Evolutionary conservation across 1,284 basidiomycete genomes (phyloP), one percentile per base, ranked within the genome.

Genomic region (Moesziomyces sp.): DNA sequence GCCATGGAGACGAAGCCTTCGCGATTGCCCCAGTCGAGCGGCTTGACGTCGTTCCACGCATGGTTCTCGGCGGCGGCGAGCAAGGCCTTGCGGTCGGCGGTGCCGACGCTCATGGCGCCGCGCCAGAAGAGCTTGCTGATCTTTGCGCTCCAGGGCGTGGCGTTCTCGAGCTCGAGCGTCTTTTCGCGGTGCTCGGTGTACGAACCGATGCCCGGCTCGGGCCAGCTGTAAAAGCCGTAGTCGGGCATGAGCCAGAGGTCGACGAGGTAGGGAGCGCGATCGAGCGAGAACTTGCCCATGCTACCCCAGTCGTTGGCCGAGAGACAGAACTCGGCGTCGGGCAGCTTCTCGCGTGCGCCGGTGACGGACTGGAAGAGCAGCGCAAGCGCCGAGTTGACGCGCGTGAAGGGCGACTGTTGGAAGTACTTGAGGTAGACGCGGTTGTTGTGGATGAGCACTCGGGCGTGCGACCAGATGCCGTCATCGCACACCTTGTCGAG

Each of bases 191-290:
- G 62, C 44, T 82, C 74, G 9, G 74, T 61, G 40, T 82, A 82
- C n/a, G 62, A 61, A 18, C 80, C 80, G 13, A 81, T 75, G 40
- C 77, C 76, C n/a, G 66, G 75, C 40, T 82, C 81, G 7, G 80
- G 80, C 81, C 81, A 83, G 16, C 57, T 57, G 52, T 66, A 81
- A 48, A 72, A 83, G 3, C 76, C 80, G 46, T 81, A 83, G 52
- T 83, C 82, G 0, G 82, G 82, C 81, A 82, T 83, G 35, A 83
- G 55, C 82, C 82, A 83, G 3, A 82, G 58, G 42, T 82, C 80
- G 16, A 74, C 65, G 26, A 77, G 62, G 26, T 79, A 67, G 3
- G 73, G 64, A 1, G 65, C 58, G 1, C 82, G 57, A 43, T 80
- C 78, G 6, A 83, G 62, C 24, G 74, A 73, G 30, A 82, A 80